Conservation (phyloP, 192 early-diverging fungal genomes). For the Rhizophagus sp. region DNA sequence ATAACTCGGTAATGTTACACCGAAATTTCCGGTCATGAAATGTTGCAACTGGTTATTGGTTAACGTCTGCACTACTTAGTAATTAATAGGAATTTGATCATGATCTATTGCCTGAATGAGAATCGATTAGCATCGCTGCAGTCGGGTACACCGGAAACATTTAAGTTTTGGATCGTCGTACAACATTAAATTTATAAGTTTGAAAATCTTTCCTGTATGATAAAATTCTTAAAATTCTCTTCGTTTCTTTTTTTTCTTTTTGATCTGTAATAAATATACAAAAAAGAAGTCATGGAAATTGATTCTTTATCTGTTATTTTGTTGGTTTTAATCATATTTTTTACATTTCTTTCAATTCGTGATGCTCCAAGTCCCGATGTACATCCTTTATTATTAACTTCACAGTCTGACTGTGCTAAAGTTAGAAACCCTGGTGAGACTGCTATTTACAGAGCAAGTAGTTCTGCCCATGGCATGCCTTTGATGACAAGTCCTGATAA, state of each 20-base stretch:
- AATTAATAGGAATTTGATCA: too few relatives aligned
- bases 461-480: conserved; percentile 41
- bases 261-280: background rate
- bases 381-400: conserved; percentile 57
- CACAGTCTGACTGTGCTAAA: conserved; percentile 51
- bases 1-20: too few relatives aligned
- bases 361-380: conserved; percentile 52
- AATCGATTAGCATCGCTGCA: too few relatives aligned
- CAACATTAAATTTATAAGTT: too few relatives aligned
- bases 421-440: conserved; percentile 54
- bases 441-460: conserved; percentile 51
- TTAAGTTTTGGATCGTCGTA: too few relatives aligned
- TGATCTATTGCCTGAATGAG: too few relatives aligned
- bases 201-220: too few relatives aligned
- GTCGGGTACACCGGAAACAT: too few relatives aligned
- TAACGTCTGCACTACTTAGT: too few relatives aligned
- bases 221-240: too few relatives aligned
- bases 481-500: conserved; percentile 40
- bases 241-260: background rate
- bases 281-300: conserved; percentile 40
- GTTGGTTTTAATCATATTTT: conserved; percentile 34
- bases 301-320: conserved; percentile 52
- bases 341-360: conserved; percentile 36
- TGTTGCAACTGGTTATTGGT: too few relatives aligned
- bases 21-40: too few relatives aligned